A percentile compares a stretch with the other conserved stretches of the same genome.
These are phyloP conservation scores for Penicilliopsis zonata DNA, from an alignment of 495 filamentous ascomycete species.

Conservation along the genomic window DNA sequence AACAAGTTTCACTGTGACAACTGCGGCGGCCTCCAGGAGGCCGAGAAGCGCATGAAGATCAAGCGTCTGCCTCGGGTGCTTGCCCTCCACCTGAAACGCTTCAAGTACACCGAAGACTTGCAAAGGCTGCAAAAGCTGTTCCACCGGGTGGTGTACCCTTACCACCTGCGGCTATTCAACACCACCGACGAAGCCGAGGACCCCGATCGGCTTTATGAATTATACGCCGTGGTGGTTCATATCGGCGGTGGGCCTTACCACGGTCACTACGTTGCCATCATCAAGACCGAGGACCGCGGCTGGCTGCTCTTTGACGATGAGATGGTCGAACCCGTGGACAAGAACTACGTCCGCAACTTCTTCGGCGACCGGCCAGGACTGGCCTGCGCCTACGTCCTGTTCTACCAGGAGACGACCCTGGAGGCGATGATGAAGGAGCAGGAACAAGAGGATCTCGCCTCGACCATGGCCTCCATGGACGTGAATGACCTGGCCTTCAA, in stretches of 20 bases:
- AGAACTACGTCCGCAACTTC: conserved; percentile 93
- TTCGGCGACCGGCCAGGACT: conserved; percentile 86
- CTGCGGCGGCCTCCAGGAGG: conserved; percentile 92
- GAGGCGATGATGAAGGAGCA: conserved; percentile 81
- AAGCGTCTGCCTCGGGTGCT: conserved; percentile 87
- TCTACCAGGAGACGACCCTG: conserved; percentile 92
- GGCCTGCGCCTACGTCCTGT: conserved; percentile 93
- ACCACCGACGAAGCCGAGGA: conserved; percentile 96
- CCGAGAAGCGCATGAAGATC: conserved; percentile 98
- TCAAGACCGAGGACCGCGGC: conserved; percentile 92
- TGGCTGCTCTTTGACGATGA: conserved; percentile 98
- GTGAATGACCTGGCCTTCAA: conserved; percentile 41
- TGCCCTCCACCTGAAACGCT: conserved; percentile 86
- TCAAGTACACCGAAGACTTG: conserved; percentile 95
- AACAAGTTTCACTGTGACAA: conserved; percentile 99
- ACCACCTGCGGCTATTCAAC: conserved; percentile 92
- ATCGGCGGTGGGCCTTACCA: conserved; percentile 98
- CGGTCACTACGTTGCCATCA: conserved; percentile 93
- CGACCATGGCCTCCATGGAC: conserved; percentile 30
- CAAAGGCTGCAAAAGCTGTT: conserved; percentile 92
- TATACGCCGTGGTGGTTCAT: conserved; percentile 97
- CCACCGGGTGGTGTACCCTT: conserved; percentile 93
- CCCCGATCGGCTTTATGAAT: conserved; percentile 86
- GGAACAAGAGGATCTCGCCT: conserved; percentile 60
- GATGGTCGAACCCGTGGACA: conserved; percentile 95